Conservation (phyloP, 2,329 filamentous ascomycete genomes). For the Penicillium sp. region DNA sequence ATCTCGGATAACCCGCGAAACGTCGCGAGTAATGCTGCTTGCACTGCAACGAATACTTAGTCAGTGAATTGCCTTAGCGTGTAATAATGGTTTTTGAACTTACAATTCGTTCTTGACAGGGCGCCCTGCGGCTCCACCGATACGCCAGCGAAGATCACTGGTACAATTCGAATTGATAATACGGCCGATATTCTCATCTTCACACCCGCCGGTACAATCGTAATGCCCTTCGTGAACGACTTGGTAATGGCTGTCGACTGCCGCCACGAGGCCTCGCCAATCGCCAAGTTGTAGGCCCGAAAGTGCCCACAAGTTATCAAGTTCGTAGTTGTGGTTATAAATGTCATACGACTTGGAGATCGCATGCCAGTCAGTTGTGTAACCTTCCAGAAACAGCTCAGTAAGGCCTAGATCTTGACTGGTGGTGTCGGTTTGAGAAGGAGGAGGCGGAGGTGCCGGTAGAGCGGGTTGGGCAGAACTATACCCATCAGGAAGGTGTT, state of each 20-base stretch:
- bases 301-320: constrained; percentile 48
- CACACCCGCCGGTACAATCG: constrained; percentile 38
- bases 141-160: constrained; percentile 40
- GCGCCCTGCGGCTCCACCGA: constrained; percentile 36
- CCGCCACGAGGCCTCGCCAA: constrained; percentile 50
- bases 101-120: constrained; percentile 49
- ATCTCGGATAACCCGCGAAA: constrained; percentile 48
- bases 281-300: constrained; percentile 48
- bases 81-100: constrained; percentile 20
- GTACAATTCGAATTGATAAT: constrained; percentile 42
- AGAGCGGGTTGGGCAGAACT: constrained; percentile 29
- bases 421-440: constrained; percentile 31
- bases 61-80: neutral
- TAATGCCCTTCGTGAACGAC: constrained; percentile 43
- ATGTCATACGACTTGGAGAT: constrained; percentile 42
- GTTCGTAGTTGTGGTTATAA: constrained; percentile 46
- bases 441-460: constrained; percentile 31
- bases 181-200: constrained; percentile 41
- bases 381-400: constrained; percentile 44
- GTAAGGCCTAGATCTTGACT: constrained; percentile 38
- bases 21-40: constrained; percentile 47
- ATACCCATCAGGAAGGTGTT: constrained; percentile 32
- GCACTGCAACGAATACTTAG: constrained; percentile 41
- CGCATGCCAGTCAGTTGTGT: constrained; percentile 44
- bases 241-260: constrained; percentile 50